These are phyloP conservation scores for Sutorius australiensis DNA, from an alignment of 768 basidiomycete genomes.

Conservation along the genomic window DNA sequence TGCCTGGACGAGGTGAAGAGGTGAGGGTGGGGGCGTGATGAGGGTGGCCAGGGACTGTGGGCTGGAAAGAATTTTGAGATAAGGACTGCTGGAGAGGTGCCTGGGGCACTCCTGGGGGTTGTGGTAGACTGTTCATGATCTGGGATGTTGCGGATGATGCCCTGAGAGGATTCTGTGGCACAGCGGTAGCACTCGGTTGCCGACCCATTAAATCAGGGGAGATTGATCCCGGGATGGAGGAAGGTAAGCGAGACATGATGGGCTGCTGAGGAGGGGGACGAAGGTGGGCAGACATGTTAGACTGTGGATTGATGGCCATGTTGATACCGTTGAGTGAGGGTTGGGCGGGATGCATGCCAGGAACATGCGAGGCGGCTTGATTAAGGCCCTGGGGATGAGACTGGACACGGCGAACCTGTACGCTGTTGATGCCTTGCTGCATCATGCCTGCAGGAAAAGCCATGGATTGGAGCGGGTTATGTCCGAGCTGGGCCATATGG, in stretches of 20 bases:
- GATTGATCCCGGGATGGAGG: conserved; percentile 36
- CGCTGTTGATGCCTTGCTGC: conserved; percentile 36
- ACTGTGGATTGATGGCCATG: conserved; percentile 46
- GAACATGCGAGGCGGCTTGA: conserved; percentile 34
- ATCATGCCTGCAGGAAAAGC: conserved; percentile 42
- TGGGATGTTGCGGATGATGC: conserved; percentile 42
- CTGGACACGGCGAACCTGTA: conserved; percentile 47
- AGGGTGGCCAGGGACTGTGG: conserved; percentile 23
- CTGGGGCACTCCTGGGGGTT: conserved; percentile 33
- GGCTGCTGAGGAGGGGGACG: conserved; percentile 36
- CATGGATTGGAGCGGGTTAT: conserved; percentile 40
- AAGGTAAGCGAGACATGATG: conserved; percentile 31
- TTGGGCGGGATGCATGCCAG: conserved; percentile 35
- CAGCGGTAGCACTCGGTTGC: conserved; percentile 36
- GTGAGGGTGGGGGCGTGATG: conserved; percentile 30
- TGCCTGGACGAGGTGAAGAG: conserved; percentile 30
- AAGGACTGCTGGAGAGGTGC: conserved; percentile 27
- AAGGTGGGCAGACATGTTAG: conserved; percentile 37
- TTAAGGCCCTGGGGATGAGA: conserved; percentile 53
- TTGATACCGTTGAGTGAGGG: conserved; percentile 35
- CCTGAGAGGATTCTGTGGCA: conserved; percentile 43
- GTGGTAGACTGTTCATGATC: conserved; percentile 45
- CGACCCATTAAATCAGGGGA: conserved; percentile 43
- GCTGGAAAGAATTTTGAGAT: conserved; percentile 31
- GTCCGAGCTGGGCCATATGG: conserved; percentile 30